Conservation (phyloP, 371 early-diverging fungal species). For the Mycotypha africana region DNA sequence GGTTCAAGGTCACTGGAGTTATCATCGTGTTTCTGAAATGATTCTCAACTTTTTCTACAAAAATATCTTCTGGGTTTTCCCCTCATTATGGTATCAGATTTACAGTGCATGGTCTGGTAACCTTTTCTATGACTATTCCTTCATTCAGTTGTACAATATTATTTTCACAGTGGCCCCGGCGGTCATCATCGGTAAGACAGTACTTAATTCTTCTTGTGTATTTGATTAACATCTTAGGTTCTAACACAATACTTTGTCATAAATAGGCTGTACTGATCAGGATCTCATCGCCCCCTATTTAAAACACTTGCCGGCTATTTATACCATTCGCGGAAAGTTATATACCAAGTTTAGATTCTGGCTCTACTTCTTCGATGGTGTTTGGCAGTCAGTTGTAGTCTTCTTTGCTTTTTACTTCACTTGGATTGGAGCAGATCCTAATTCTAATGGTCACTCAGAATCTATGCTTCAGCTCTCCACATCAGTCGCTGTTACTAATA, state of each 20-base stretch:
- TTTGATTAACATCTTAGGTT: no score
- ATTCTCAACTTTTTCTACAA: conserved; percentile 92
- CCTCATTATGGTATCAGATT: conserved; percentile 80
- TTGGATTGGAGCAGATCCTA: conserved; percentile 30
- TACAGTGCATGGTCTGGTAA: conserved; percentile 79
- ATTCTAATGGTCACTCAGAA: conserved; percentile 29
- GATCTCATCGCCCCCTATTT: conserved; percentile 53
- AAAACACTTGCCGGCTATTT: conserved; percentile 59
- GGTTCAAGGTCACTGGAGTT: conserved; percentile 89
- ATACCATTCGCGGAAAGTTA: conserved; percentile 48
- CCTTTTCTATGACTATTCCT: conserved; percentile 84
- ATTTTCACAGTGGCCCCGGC: conserved; percentile 73
- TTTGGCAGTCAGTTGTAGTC: conserved; percentile 66
- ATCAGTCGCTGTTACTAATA: conserved; percentile 56
- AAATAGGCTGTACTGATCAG: conserved; percentile 53
- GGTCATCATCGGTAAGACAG: conserved; percentile 31
- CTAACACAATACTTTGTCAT: no score
- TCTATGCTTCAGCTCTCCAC: conserved; percentile 54
- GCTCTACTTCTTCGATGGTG: conserved; percentile 61
- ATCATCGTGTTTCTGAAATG: conserved; percentile 84
- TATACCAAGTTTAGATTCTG: conserved; percentile 59
- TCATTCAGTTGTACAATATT: conserved; percentile 76
- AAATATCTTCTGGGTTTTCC: conserved; percentile 85
- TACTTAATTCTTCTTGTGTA: conserved; percentile 1
- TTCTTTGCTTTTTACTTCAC: conserved; percentile 59